A percentile compares a stretch with the other conserved stretches of the same genome.
phyloP scores from a whole-genome alignment of 345 rosid species.

The Punica granatum region DNA sequence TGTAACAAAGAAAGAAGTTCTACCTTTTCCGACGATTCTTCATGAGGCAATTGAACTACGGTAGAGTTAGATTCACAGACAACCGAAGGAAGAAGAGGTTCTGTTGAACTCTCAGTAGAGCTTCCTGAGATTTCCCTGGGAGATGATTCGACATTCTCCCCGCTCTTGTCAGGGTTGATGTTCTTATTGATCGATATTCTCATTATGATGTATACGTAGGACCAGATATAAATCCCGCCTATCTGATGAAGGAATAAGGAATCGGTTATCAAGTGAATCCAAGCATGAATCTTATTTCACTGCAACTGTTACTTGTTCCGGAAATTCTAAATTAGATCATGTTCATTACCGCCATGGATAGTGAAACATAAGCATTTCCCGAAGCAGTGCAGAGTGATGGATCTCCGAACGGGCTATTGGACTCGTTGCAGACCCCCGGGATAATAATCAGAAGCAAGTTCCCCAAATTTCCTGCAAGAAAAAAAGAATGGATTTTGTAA shows the following conservation, averaged over 20 bases:
- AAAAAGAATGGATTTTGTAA: background rate
- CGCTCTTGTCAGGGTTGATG: background rate
- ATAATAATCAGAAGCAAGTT: slow-evolving; percentile 24
- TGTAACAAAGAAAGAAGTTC: slow-evolving; percentile 2
- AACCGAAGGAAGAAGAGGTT: slow-evolving; percentile 16
- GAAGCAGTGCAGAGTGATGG: slow-evolving; percentile 11
- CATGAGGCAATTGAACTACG: slow-evolving; percentile 2
- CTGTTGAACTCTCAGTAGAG: slow-evolving; percentile 2
- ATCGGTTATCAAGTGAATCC: background rate
- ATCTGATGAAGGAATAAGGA: slow-evolving; percentile 13
- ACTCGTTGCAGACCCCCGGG: slow-evolving; percentile 26
- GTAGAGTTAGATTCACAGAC: slow-evolving; percentile 4
- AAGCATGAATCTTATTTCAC: background rate
- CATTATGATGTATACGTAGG: slow-evolving; percentile 31
- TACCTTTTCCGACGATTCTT: slow-evolving; percentile 12
- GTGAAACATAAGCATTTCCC: slow-evolving; percentile 29
- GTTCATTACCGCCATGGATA: slow-evolving; percentile 30
- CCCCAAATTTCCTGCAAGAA: slow-evolving; percentile 26
- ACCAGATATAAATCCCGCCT: slow-evolving; percentile 30
- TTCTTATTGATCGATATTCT: background rate
- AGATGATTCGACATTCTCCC: background rate
- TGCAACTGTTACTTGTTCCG: too few relatives aligned
- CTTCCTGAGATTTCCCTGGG: slow-evolving; percentile 13
- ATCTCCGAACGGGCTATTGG: slow-evolving; percentile 25
- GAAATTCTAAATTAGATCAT: background rate